Conservation (phyloP, 768 basidiomycete species). For the Dendrothele bispora region DNA sequence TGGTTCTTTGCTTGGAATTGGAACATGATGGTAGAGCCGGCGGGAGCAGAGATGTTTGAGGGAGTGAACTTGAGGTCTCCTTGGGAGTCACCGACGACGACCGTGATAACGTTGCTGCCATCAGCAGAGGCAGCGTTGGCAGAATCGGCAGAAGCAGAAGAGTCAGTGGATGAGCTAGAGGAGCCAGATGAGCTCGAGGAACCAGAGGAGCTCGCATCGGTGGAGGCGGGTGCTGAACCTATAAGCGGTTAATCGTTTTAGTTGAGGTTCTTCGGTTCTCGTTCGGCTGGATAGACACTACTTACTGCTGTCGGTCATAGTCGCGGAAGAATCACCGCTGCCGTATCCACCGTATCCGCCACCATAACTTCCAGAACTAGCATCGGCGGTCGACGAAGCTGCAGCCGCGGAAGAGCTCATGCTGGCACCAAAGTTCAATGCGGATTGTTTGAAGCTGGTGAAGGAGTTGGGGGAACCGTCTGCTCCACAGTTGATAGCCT, state of each 20-base stretch:
- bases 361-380: constrained; percentile 23
- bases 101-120: constrained; percentile 27
- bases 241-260: not conserved
- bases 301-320: not conserved
- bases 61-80: not conserved
- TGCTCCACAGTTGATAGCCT: constrained; percentile 32
- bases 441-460: constrained; percentile 29
- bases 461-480: constrained; percentile 36
- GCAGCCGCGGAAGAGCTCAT: constrained; percentile 17
- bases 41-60: not conserved
- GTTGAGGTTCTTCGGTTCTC: not conserved
- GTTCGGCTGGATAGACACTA: not conserved
- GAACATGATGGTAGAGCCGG: not conserved
- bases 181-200: not conserved
- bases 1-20: constrained; percentile 37
- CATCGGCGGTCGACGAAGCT: constrained; percentile 11
- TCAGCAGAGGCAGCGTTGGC: constrained; percentile 17
- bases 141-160: constrained; percentile 15
- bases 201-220: not conserved
- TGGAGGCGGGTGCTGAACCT: not conserved
- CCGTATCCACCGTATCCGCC: constrained; percentile 37
- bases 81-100: constrained; percentile 32
- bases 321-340: constrained; percentile 21
- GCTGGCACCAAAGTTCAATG: constrained; percentile 26
- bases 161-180: not conserved